Conservation (phyloP, 371 early-diverging fungal species). For the Massospora cicadina region DNA sequence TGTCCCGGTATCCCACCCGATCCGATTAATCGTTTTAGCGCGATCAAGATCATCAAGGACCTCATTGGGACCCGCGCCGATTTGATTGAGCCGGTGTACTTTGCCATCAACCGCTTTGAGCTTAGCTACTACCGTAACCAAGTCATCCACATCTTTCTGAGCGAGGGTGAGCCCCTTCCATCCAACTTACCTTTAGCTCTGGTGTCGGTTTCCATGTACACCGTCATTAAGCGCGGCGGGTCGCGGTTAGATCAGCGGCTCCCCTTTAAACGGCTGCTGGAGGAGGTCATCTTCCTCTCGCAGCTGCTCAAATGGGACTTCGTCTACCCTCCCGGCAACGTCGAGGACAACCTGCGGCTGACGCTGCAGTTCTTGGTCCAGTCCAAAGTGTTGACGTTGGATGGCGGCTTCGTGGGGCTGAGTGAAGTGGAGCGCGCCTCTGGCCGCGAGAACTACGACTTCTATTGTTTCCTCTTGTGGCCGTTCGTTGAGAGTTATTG, state of each 20-base stretch:
- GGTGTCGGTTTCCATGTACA: slow-evolving; percentile 57
- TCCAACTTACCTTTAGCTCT: slow-evolving; percentile 27
- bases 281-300: slow-evolving; percentile 58
- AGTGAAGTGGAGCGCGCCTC: slow-evolving; percentile 44
- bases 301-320: slow-evolving; percentile 66
- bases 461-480: slow-evolving; percentile 74
- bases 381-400: slow-evolving; percentile 31
- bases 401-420: slow-evolving; percentile 34
- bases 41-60: slow-evolving; percentile 48
- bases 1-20: slow-evolving; percentile 27
- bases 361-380: slow-evolving; percentile 41
- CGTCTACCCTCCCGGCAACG: slow-evolving; percentile 61
- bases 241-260: slow-evolving; percentile 36
- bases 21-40: slow-evolving; percentile 18
- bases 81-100: slow-evolving; percentile 71
- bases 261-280: slow-evolving; percentile 27
- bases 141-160: slow-evolving; percentile 61
- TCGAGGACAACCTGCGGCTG: slow-evolving; percentile 44
- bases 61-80: slow-evolving; percentile 58
- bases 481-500: slow-evolving; percentile 83
- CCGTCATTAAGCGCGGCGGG: slow-evolving; percentile 57
- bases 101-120: slow-evolving; percentile 70
- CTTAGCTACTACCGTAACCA: slow-evolving; percentile 73
- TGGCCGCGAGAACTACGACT: slow-evolving; percentile 76
- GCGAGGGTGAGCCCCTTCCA: slow-evolving; percentile 30